phyloP scores from a whole-genome alignment of 2,329 filamentous ascomycete genomes.

The Cladosporium sp. region DNA sequence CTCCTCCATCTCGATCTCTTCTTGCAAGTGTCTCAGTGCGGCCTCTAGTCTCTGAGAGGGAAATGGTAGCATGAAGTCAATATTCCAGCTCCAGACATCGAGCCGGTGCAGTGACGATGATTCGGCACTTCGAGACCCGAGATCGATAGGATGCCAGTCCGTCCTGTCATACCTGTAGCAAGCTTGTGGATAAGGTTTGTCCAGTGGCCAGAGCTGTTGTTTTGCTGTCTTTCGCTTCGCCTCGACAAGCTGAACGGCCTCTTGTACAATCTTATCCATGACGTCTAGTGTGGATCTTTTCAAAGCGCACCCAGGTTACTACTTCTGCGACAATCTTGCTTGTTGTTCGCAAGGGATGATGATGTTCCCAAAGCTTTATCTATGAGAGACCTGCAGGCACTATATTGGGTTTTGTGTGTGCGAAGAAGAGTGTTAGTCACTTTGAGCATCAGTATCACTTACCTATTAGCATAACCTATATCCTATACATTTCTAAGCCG shows the following conservation, averaged over 20 bases:
- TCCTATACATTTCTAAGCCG: not conserved
- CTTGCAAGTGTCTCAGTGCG: slow-evolving; percentile 38
- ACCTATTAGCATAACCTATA: not conserved
- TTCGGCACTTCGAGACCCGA: not conserved
- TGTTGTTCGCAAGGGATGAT: not conserved
- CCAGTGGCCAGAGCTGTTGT: slow-evolving; percentile 21
- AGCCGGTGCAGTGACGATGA: slow-evolving; percentile 15
- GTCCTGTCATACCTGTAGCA: slow-evolving; percentile 15
- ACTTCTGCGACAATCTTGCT: not conserved
- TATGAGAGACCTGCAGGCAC: not conserved
- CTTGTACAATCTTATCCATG: slow-evolving; percentile 19
- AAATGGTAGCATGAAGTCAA: slow-evolving; percentile 42
- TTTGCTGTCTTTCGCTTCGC: slow-evolving; percentile 14
- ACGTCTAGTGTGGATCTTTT: not conserved
- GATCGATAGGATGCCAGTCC: slow-evolving; percentile 16
- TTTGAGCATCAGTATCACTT: not conserved
- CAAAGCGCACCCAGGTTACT: not conserved
- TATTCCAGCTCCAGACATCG: slow-evolving; percentile 46
- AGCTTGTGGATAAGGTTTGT: slow-evolving; percentile 21
- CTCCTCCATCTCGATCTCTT: slow-evolving; percentile 23
- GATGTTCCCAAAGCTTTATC: not conserved
- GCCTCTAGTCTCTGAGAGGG: slow-evolving; percentile 38
- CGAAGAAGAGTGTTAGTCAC: not conserved
- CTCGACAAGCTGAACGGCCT: slow-evolving; percentile 16
- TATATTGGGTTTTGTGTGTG: not conserved